A percentile compares a stretch with the other conserved stretches of the same genome.
phyloP scores from a whole-genome alignment of 305 asterid species.

The Fraxinus floribunda region DNA sequence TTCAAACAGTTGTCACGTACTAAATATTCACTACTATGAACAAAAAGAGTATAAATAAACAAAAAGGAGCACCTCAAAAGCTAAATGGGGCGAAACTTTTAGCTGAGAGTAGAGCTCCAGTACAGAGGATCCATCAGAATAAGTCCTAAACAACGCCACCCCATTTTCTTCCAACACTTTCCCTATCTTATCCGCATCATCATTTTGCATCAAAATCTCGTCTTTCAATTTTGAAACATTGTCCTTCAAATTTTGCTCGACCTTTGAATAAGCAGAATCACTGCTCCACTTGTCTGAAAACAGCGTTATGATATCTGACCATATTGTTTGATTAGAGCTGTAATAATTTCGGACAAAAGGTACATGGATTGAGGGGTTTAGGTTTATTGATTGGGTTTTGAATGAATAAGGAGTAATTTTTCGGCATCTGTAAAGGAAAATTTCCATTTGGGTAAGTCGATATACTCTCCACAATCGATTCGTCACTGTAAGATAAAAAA shows the following conservation, averaged over 20 bases:
- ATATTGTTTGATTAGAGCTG: constrained; percentile 16
- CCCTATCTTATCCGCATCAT: constrained; percentile 41
- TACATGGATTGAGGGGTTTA: constrained; percentile 25
- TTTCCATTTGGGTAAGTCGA: constrained; percentile 23
- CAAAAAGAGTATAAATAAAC: neutral
- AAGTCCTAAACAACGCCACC: constrained; percentile 45
- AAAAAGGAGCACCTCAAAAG: constrained; percentile 56
- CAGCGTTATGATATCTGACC: constrained; percentile 31
- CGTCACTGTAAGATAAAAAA: constrained; percentile 27
- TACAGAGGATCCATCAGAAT: constrained; percentile 57
- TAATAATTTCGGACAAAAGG: constrained; percentile 31
- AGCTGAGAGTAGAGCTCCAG: constrained; percentile 61
- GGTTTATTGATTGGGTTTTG: constrained; percentile 19
- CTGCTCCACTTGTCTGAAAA: constrained; percentile 34
- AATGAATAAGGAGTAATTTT: constrained; percentile 11
- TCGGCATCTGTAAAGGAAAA: constrained; percentile 19
- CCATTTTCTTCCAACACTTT: constrained; percentile 53
- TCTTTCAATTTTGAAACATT: constrained; percentile 46
- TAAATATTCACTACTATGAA: neutral
- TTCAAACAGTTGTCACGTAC: neutral
- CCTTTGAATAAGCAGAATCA: constrained; percentile 18
- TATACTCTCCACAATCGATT: constrained; percentile 36
- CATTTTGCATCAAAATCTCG: constrained; percentile 38
- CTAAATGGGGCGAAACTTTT: constrained; percentile 37
- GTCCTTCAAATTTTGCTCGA: constrained; percentile 23